These are phyloP conservation scores for Nicotiana rustica DNA, from an alignment of 305 asterid species.

Conservation along the genomic window DNA sequence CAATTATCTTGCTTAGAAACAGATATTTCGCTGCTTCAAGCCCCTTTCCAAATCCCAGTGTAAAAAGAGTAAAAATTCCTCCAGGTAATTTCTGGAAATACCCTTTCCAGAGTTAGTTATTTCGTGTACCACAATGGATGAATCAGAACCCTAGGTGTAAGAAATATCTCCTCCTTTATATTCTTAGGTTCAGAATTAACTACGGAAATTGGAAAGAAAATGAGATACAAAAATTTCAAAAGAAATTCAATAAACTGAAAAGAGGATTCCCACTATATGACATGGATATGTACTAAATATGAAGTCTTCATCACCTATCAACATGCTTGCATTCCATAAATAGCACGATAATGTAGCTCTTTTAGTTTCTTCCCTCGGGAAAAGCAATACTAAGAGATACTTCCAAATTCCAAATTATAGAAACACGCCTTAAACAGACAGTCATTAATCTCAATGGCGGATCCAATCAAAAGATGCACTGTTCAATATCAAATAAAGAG, in stretches of 20 bases:
- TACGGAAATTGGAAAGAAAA: background rate
- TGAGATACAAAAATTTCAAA: background rate
- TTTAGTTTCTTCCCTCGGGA: background rate
- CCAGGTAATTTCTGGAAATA: conserved; percentile 31
- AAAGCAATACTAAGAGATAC: conserved; percentile 8
- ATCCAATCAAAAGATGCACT: conserved; percentile 18
- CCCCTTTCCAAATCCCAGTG: conserved; percentile 10
- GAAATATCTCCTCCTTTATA: background rate
- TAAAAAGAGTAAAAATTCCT: background rate
- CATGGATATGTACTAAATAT: conserved; percentile 18
- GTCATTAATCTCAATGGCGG: background rate
- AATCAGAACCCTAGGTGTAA: conserved; percentile 1
- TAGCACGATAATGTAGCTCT: background rate
- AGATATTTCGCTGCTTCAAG: conserved; percentile 26
- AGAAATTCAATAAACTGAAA: background rate
- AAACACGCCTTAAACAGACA: conserved; percentile 19
- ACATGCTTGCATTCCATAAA: conserved; percentile 24
- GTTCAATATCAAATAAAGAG: background rate
- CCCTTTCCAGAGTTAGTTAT: conserved; percentile 28
- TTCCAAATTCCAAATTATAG: conserved; percentile 22
- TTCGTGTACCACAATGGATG: conserved; percentile 3
- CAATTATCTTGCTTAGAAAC: conserved; percentile 26
- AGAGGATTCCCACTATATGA: conserved; percentile 24
- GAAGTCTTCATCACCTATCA: background rate
- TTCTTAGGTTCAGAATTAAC: conserved; percentile 8